Base-by-base conservation (phyloP, 257 asterid genomes). In the Verbena officinalis region DNA sequence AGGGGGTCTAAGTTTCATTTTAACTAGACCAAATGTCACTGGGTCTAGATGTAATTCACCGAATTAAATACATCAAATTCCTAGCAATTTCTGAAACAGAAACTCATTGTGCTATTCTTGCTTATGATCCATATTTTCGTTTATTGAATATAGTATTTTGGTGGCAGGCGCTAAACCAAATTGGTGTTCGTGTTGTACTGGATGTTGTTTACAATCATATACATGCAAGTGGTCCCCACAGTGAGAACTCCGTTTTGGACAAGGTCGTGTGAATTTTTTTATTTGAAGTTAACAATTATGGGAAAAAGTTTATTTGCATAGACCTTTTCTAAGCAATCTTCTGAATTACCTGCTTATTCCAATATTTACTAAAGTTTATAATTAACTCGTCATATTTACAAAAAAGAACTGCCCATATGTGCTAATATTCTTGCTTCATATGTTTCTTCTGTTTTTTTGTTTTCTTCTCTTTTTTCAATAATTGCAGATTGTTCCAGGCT, bases 401-500 rank as follows among this genome's bases (percentile, higher is more conserved):
- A 19, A 14, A 16, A 22, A 39, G 12, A 23, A 15, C 31, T 48
- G n/a, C 31, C 36, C 68, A 11, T 46, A 2, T 21, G 14, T 42
- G 2, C 31, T 23, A 9, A 21, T 39, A 20, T 38, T 38, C n/a
- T 12, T 59, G 44, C 36, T 20, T 40, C 1, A 8, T 20, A 36
- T 20, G 10, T 59, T 20, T n/a, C n/a, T n/a, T n/a, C n/a, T n/a
- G n/a, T n/a, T n/a, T n/a, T n/a, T n/a, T n/a, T n/a, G n/a, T n/a
- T n/a, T n/a, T n/a, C n/a, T n/a, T n/a, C n/a, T n/a, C n/a, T n/a
- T n/a, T n/a, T n/a, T n/a, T n/a, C n/a, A n/a, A 23, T 68, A 46
- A 61, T 51, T 83, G 86, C 89, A 92, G 98, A 89, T 92, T 58
- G 98, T 93, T 80, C 98, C 98, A 21, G 98, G 98, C 65, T 93